A percentile compares a stretch with the other conserved stretches of the same genome.
These are phyloP conservation scores for Colletotrichum lentis DNA, from an alignment of 2,329 filamentous ascomycete species.

Conservation along the genomic window DNA sequence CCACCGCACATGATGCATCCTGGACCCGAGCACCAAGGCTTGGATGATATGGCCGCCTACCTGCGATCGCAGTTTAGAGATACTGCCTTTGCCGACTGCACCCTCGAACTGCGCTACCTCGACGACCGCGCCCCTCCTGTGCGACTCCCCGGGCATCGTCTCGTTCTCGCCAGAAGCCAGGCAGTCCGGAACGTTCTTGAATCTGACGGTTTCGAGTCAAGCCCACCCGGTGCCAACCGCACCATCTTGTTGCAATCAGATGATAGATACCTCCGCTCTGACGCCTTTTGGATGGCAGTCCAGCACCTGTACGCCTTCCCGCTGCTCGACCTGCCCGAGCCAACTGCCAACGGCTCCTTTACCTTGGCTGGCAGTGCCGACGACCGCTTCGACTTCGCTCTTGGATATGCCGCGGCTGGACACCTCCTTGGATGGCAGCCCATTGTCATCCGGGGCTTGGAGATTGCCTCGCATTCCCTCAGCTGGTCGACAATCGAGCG, in stretches of 20 bases:
- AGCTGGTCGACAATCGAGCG: slow-evolving; percentile 70
- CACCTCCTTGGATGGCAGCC: slow-evolving; percentile 63
- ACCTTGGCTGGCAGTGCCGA: slow-evolving; percentile 50
- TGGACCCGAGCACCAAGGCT: slow-evolving; percentile 36
- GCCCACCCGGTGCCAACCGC: slow-evolving; percentile 44
- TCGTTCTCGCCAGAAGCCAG: slow-evolving; percentile 64
- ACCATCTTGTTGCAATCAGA: slow-evolving; percentile 58
- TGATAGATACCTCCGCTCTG: slow-evolving; percentile 62
- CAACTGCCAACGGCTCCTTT: slow-evolving; percentile 44
- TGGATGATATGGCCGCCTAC: slow-evolving; percentile 52
- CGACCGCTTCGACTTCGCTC: slow-evolving; percentile 62
- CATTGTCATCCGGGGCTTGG: slow-evolving; percentile 65
- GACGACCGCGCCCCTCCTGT: slow-evolving; percentile 51
- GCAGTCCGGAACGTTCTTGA: slow-evolving; percentile 44
- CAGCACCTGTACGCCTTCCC: slow-evolving; percentile 66
- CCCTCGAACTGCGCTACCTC: slow-evolving; percentile 56
- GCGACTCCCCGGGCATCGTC: slow-evolving; percentile 61
- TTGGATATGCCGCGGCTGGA: slow-evolving; percentile 72
- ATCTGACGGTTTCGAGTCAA: slow-evolving; percentile 30
- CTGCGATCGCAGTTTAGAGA: slow-evolving; percentile 52
- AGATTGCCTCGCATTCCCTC: slow-evolving; percentile 65
- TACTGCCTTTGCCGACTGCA: slow-evolving; percentile 54
- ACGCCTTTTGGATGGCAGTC: slow-evolving; percentile 65
- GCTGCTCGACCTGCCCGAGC: slow-evolving; percentile 52
- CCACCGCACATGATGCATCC: slow-evolving; percentile 39